A percentile compares a stretch with the other conserved stretches of the same genome.
These are phyloP conservation scores for Pseudogymnoascus sp. DNA, from an alignment of 2,329 filamentous ascomycete genomes.

Conservation along the genomic window DNA sequence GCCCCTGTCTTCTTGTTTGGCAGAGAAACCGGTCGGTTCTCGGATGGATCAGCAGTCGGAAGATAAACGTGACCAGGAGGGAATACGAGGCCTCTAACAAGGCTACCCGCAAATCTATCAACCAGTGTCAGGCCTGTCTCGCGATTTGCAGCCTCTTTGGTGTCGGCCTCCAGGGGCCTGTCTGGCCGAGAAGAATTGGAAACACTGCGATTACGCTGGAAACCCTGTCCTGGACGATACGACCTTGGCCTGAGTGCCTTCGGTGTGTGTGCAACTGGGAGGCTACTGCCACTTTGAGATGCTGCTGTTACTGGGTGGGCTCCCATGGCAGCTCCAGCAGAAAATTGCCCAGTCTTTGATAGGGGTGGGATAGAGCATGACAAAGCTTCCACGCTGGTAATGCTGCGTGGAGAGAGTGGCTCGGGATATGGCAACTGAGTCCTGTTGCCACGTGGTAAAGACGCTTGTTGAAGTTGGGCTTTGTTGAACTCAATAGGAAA, in stretches of 20 bases:
- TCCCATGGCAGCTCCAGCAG: constrained; percentile 35
- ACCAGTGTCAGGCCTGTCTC: background rate
- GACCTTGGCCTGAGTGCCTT: constrained; percentile 48
- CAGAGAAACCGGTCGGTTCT: constrained; percentile 45
- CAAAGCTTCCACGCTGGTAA: constrained; percentile 50
- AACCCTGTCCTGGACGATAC: constrained; percentile 47
- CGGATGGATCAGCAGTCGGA: constrained; percentile 49
- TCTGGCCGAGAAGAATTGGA: constrained; percentile 53
- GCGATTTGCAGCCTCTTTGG: background rate
- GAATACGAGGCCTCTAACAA: constrained; percentile 79
- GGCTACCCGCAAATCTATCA: constrained; percentile 57
- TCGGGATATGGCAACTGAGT: background rate
- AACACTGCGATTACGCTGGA: constrained; percentile 81
- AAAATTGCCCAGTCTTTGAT: constrained; percentile 33
- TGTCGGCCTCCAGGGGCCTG: constrained; percentile 28
- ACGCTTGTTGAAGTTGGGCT: background rate
- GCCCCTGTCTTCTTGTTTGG: constrained; percentile 31
- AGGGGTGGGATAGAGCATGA: constrained; percentile 57
- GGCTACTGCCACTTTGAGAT: constrained; percentile 37
- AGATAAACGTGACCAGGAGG: constrained; percentile 78
- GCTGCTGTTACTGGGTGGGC: constrained; percentile 49
- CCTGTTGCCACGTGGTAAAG: background rate
- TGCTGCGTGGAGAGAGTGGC: constrained; percentile 46
- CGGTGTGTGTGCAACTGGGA: constrained; percentile 49
- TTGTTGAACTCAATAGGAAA: constrained; percentile 1